Base-by-base conservation (phyloP, 352 stramenopile genomes). In the Phytophthora constricta region DNA sequence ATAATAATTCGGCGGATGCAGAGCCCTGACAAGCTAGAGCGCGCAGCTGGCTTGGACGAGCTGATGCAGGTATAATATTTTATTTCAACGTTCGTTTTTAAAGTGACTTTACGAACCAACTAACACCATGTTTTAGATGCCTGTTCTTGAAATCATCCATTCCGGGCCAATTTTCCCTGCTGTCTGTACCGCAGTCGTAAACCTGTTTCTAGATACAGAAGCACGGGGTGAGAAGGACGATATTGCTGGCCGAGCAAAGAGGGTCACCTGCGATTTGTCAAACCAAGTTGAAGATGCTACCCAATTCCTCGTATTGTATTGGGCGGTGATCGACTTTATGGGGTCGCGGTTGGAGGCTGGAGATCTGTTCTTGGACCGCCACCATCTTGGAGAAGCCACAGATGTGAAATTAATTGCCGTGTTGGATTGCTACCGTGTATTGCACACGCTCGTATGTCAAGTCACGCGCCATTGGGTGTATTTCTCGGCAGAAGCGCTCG, bases 401-500 rank as follows among this genome's bases (percentile, higher is more conserved):
- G 45, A 78, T 2, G 4, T 33, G 51, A 25, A 27, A 4, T n/a
- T 37, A 2, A 39, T 72, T 20, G 57, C 58, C 20, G 42, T 70
- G 1, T 37, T 83, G 31, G 72, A 91, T 41, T 74, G 72, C 10
- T 79, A 81, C 56, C 80, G 82, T 22, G 42, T 92, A 1, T 19
- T 90, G 4, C 57, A 75, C 13, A 19, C 76, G 2, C 16, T 89
- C 20, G 14, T 91, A n/a, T 56, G 22, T 22, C 67, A 58, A 26
- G 31, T 81, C 0, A 69, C 72, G 13, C 63, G 66, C 14, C 77
- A 91, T 50, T 92, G 84, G 84, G 74, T 88, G 19, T 80, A 92
- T 58, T 80, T 88, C 33, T 63, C 80, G 5, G 1, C 62, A 0
- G 84, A 91, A 34, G 53, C 27, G 37, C 58, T 92, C 4, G 79